A percentile compares a stretch with the other conserved stretches of the same genome.
Conservation (phyloP, 495 filamentous ascomycete species). For the Penicillium cinerascens region DNA sequence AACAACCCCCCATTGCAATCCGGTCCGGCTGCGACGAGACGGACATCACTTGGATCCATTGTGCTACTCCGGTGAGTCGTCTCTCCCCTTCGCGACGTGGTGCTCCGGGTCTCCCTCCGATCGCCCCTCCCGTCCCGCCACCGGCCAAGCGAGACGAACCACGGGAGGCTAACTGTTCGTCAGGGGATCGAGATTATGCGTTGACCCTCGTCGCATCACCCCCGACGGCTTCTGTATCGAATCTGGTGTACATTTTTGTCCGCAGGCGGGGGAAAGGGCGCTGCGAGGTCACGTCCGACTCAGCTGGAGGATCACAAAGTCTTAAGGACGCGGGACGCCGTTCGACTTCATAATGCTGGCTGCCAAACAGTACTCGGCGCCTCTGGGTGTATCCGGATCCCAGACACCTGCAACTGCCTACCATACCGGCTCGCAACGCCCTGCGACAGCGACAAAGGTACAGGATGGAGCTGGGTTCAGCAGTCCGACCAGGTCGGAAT, state of each 20-base stretch:
- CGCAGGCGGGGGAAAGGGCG: conserved; percentile 11
- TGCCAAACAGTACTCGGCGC: conserved; percentile 71
- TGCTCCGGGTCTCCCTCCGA: background rate
- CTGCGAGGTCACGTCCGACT: background rate
- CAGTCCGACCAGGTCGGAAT: conserved; percentile 92
- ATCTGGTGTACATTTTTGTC: conserved; percentile 8
- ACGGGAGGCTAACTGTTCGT: conserved; percentile 10
- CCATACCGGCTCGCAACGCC: conserved; percentile 49
- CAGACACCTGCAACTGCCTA: conserved; percentile 53
- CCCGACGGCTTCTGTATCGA: conserved; percentile 6
- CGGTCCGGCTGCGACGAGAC: conserved; percentile 5
- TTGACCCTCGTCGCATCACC: conserved; percentile 11
- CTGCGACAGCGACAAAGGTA: conserved; percentile 50
- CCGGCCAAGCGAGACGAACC: conserved; percentile 1
- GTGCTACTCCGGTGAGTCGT: conserved; percentile 15
- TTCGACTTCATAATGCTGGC: conserved; percentile 68
- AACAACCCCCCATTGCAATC: conserved; percentile 11
- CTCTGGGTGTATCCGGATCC: conserved; percentile 55
- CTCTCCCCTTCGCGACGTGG: background rate
- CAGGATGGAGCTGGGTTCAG: conserved; percentile 64
- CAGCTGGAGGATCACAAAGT: background rate
- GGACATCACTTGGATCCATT: background rate
- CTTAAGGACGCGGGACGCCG: background rate
- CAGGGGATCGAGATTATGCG: conserved; percentile 17
- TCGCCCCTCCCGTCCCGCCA: conserved; percentile 5